Percentiles rank a stretch among this genome's conserved stretches.
Conservation (phyloP, 768 basidiomycete genomes). For the Hygrocybe punicea region DNA sequence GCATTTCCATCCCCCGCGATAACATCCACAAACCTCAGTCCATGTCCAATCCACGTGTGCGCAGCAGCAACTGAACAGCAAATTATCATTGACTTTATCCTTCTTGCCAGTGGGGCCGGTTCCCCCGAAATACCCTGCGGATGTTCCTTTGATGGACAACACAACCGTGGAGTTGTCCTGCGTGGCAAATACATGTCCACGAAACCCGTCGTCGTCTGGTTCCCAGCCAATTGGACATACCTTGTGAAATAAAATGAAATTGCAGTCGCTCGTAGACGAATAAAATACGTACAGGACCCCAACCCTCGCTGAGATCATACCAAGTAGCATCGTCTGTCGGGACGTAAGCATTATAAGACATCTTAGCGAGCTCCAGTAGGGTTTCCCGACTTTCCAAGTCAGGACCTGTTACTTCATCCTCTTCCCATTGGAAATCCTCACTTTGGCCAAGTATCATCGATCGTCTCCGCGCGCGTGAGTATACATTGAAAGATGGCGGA, state of each 20-base stretch:
- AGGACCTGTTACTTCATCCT: slow-evolving; percentile 68
- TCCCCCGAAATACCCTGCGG: slow-evolving; percentile 61
- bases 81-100: slow-evolving; percentile 91
- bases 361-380: slow-evolving; percentile 82
- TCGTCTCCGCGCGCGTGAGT: slow-evolving; percentile 42
- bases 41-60: slow-evolving; percentile 90
- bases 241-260: slow-evolving; percentile 34
- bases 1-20: slow-evolving; percentile 76
- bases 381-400: slow-evolving; percentile 75
- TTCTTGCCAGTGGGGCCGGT: slow-evolving; percentile 84
- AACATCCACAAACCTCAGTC: slow-evolving; percentile 91
- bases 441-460: slow-evolving; percentile 48
- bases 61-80: slow-evolving; percentile 93
- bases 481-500: slow-evolving; percentile 48
- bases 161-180: slow-evolving; percentile 80
- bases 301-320: slow-evolving; percentile 70
- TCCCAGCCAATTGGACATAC: slow-evolving; percentile 91
- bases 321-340: slow-evolving; percentile 59
- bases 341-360: slow-evolving; percentile 91
- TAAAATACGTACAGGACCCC: slow-evolving; percentile 49
- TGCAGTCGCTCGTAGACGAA: not conserved
- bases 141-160: slow-evolving; percentile 88
- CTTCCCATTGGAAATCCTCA: slow-evolving; percentile 60
- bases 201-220: slow-evolving; percentile 78
- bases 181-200: slow-evolving; percentile 88